These are phyloP conservation scores for Cryphonectria japonica DNA, from an alignment of 2,329 filamentous ascomycete genomes.

Conservation along the genomic window DNA sequence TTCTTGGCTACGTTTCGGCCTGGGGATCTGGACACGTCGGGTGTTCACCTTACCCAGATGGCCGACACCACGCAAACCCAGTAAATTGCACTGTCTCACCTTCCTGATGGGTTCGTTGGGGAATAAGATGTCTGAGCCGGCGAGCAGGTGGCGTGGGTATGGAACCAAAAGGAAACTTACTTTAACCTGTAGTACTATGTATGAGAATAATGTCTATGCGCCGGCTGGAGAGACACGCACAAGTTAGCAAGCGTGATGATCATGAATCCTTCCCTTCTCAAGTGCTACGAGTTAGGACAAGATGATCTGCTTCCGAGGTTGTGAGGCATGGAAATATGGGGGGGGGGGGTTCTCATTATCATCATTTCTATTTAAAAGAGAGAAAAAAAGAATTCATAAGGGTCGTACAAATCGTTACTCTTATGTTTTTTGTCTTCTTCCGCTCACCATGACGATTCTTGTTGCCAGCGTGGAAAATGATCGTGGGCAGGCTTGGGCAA, in stretches of 20 bases:
- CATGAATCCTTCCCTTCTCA: not conserved
- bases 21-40: not conserved
- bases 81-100: not conserved
- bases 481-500: not conserved
- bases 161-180: no score
- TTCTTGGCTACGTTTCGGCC: not conserved
- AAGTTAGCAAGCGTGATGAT: not conserved
- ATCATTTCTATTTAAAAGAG: constrained; percentile 16
- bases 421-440: constrained; percentile 24
- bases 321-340: not conserved
- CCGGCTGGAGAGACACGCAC: not conserved
- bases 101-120: not conserved
- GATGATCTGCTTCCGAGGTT: not conserved
- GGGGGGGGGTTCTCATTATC: constrained; percentile 24
- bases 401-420: constrained; percentile 25
- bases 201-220: no score
- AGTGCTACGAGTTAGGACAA: not conserved
- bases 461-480: not conserved
- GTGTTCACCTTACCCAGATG: not conserved
- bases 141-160: no score
- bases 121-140: no score
- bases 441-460: not conserved
- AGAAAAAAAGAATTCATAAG: constrained; percentile 11
- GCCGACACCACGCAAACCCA: not conserved
- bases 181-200: no score